Evolutionary conservation across 2,329 filamentous ascomycete species (phyloP).

Genomic region (Coniochaeta sp.): DNA sequence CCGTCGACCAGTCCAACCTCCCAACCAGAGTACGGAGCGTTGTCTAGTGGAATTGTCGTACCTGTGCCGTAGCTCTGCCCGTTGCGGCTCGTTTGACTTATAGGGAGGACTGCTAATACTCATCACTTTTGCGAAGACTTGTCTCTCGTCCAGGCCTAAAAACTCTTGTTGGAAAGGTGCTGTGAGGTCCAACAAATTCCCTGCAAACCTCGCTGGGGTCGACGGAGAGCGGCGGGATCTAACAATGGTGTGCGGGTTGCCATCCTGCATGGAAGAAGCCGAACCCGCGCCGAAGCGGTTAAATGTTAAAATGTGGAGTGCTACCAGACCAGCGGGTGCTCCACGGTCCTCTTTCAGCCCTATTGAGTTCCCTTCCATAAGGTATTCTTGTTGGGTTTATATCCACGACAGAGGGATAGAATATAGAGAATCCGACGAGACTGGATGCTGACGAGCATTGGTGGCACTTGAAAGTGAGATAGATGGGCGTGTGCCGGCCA

Average conservation of each 20-base stretch:
- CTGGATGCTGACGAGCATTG: neutral
- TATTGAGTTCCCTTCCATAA: neutral
- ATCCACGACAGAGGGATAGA: too few relatives aligned
- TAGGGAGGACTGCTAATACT: too few relatives aligned
- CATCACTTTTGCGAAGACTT: too few relatives aligned
- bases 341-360: neutral
- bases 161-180: too few relatives aligned
- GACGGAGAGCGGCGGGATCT: slow-evolving; percentile 2
- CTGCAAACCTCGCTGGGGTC: too few relatives aligned
- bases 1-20: neutral
- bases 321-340: slow-evolving; percentile 6
- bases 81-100: neutral
- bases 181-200: too few relatives aligned
- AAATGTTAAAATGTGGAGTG: slow-evolving; percentile 6
- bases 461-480: neutral
- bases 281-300: slow-evolving; percentile 4
- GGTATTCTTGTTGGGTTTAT: neutral
- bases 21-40: neutral
- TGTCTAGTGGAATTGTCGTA: neutral
- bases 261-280: slow-evolving; percentile 3
- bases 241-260: neutral
- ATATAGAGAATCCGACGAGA: neutral
- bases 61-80: neutral
- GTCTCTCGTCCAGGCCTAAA: too few relatives aligned
- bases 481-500: neutral